Conservation (phyloP, 23 red algal genomes). For the Agarophyton chilense region DNA sequence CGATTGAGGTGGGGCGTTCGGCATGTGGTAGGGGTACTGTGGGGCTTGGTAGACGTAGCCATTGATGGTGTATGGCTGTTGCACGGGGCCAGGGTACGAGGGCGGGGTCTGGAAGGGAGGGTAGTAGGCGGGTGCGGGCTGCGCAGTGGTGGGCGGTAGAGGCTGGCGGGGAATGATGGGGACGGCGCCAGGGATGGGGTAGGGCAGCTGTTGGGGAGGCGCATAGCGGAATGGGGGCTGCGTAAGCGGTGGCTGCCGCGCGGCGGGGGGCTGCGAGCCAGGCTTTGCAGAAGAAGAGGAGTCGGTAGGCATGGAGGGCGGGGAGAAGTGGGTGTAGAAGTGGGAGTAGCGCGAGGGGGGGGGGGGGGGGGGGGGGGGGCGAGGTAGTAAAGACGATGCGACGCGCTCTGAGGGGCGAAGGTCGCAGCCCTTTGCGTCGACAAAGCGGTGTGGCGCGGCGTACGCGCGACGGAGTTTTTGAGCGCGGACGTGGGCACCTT, state of each 20-base stretch:
- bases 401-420: neutral
- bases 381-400: neutral
- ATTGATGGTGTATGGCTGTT: slow-evolving; percentile 6
- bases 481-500: slow-evolving; percentile 5
- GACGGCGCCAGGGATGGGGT: neutral
- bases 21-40: slow-evolving; percentile 8
- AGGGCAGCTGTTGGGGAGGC: neutral
- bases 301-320: slow-evolving; percentile 25
- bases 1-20: slow-evolving; percentile 5
- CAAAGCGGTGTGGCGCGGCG: neutral
- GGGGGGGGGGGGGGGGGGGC: neutral
- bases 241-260: neutral
- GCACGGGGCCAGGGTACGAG: slow-evolving; percentile 7
- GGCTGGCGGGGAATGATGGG: slow-evolving; percentile 24
- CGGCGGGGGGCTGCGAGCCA: slow-evolving; percentile 18
- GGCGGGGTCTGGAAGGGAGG: slow-evolving; percentile 18
- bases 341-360: neutral
- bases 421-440: slow-evolving; percentile 11
- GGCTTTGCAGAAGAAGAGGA: slow-evolving; percentile 12
- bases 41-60: slow-evolving; percentile 37
- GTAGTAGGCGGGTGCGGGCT: slow-evolving; percentile 6
- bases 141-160: neutral
- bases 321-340: neutral
- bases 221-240: slow-evolving; percentile 5
- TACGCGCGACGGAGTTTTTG: slow-evolving; percentile 1